Conservation (phyloP, 2,329 filamentous ascomycete genomes). For the Sarocladiaceae sp. region DNA sequence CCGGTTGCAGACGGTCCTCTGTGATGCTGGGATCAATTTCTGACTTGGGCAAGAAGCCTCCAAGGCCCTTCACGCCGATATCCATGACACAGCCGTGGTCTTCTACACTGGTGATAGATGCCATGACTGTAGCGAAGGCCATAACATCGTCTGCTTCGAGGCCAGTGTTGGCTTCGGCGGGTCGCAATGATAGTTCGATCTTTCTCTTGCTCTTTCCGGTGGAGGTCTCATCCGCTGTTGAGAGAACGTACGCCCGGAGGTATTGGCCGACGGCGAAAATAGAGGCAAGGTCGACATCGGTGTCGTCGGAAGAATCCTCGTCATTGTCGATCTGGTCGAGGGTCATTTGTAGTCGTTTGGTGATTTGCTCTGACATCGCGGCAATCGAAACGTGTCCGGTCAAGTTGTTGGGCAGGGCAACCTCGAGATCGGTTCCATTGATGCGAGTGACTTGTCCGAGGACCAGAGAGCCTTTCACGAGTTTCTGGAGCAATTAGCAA, state of each 20-base stretch:
- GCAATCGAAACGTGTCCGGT: constrained; percentile 86
- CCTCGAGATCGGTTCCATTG: constrained; percentile 70
- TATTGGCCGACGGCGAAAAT: constrained; percentile 86
- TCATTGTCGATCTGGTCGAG: constrained; percentile 50
- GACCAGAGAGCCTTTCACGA: constrained; percentile 80
- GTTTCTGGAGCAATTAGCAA: constrained; percentile 49
- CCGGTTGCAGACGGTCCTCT: constrained; percentile 70
- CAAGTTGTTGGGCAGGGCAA: constrained; percentile 90
- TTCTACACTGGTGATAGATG: constrained; percentile 85
- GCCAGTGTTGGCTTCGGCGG: constrained; percentile 71
- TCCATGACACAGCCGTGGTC: constrained; percentile 96
- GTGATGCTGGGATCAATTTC: constrained; percentile 67
- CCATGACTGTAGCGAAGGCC: constrained; percentile 75
- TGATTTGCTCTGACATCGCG: constrained; percentile 80
- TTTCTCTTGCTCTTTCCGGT: constrained; percentile 66
- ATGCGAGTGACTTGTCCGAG: constrained; percentile 84
- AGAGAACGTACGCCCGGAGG: constrained; percentile 76
- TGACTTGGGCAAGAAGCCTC: constrained; percentile 81
- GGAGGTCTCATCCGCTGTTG: constrained; percentile 64
- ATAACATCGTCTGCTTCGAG: constrained; percentile 71
- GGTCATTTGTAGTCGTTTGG: constrained; percentile 68
- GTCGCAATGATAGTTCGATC: constrained; percentile 84
- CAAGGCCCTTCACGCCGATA: constrained; percentile 67
- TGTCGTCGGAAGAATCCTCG: constrained; percentile 45
- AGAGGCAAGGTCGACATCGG: constrained; percentile 66